A percentile compares a stretch with the other conserved stretches of the same genome.
Conservation (phyloP, 2,329 filamentous ascomycete species). For the Fusarium setosum region DNA sequence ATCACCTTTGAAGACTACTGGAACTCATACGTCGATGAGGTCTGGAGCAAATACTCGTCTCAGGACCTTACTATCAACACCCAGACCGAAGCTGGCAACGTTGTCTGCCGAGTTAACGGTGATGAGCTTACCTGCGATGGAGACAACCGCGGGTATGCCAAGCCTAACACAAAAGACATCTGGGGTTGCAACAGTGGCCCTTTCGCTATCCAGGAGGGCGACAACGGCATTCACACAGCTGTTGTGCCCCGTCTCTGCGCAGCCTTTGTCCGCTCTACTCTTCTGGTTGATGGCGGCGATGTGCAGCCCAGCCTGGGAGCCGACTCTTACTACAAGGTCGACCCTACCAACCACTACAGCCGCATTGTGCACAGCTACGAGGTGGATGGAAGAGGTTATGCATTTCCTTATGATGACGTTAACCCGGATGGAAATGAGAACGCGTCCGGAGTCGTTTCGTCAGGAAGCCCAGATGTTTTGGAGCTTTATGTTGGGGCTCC, state of each 20-base stretch:
- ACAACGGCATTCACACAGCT: conserved; percentile 55
- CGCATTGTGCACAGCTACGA: conserved; percentile 70
- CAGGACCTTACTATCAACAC: conserved; percentile 56
- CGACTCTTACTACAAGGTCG: conserved; percentile 56
- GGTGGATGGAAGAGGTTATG: conserved; percentile 70
- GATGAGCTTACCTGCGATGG: conserved; percentile 53
- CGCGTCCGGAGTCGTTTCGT: conserved; percentile 52
- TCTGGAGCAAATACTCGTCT: conserved; percentile 56
- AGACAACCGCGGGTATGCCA: conserved; percentile 56
- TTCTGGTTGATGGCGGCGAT: conserved; percentile 59
- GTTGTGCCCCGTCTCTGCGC: conserved; percentile 62
- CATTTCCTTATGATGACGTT: conserved; percentile 77
- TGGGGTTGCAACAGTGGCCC: conserved; percentile 64
- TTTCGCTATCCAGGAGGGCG: conserved; percentile 51
- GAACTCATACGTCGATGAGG: conserved; percentile 56
- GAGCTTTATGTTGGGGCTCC: conserved; percentile 44
- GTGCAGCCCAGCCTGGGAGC: conserved; percentile 54
- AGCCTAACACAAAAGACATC: conserved; percentile 58
- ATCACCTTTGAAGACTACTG: conserved; percentile 56
- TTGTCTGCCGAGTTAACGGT: conserved; percentile 53
- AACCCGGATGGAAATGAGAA: conserved; percentile 66
- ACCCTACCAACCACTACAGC: conserved; percentile 66
- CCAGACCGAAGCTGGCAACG: conserved; percentile 51
- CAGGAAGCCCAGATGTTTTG: conserved; percentile 38
- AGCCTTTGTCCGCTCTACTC: conserved; percentile 60